Percentiles rank a stretch among this genome's conserved stretches.
These are phyloP conservation scores for Ophioceras dolichostomum DNA, from an alignment of 2,329 filamentous ascomycete genomes.

Conservation along the genomic window DNA sequence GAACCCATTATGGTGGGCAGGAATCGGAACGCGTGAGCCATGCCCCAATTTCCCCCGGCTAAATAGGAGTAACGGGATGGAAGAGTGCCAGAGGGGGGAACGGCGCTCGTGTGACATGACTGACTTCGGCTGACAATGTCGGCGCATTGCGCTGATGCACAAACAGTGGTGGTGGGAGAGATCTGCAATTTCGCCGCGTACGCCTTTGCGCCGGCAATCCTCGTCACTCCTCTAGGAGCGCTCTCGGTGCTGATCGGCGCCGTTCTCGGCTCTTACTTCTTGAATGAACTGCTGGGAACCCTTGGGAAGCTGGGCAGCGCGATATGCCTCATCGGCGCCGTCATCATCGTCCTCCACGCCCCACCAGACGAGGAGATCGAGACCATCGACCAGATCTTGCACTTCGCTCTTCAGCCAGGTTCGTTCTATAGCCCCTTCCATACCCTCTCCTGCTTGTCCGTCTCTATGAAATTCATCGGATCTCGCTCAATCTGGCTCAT, in stretches of 20 bases:
- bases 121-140: slow-evolving; percentile 1
- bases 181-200: slow-evolving; percentile 97
- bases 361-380: slow-evolving; percentile 86
- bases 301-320: slow-evolving; percentile 91
- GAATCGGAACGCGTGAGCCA: slow-evolving; percentile 70
- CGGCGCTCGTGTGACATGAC: slow-evolving; percentile 8
- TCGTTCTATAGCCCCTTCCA: slow-evolving; percentile 18
- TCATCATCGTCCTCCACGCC: slow-evolving; percentile 95
- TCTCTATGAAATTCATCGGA: too few species aligned
- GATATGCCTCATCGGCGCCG: slow-evolving; percentile 88
- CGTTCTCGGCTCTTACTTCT: slow-evolving; percentile 87
- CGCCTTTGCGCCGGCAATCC: slow-evolving; percentile 95
- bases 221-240: slow-evolving; percentile 89
- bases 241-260: slow-evolving; percentile 91
- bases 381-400: slow-evolving; percentile 82
- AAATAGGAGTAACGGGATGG: too few species aligned
- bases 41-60: background rate
- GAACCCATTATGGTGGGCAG: slow-evolving; percentile 96
- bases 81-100: too few species aligned
- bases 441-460: too few species aligned
- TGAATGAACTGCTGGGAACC: slow-evolving; percentile 80
- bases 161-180: slow-evolving; percentile 77
- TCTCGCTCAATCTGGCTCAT: too few species aligned
- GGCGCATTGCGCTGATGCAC: too few species aligned
- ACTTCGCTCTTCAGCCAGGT: slow-evolving; percentile 88